A percentile compares a stretch with the other conserved stretches of the same genome.
Evolutionary conservation across 1,284 basidiomycete species (phyloP).

Genomic region (Stygiomarasmius scandens): DNA sequence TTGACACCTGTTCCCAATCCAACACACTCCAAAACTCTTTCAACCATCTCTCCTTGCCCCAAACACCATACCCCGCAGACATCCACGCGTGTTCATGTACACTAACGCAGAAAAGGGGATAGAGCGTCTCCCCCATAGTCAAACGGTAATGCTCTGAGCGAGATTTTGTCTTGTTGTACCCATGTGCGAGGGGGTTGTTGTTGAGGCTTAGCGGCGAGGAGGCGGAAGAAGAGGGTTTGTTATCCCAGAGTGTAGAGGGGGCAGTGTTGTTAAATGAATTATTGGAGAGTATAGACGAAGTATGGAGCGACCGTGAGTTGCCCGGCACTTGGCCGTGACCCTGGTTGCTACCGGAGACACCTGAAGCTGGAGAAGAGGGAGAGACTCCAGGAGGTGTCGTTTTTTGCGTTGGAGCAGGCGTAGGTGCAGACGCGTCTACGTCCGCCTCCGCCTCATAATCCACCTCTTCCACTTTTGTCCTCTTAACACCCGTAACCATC

Average conservation of each 20-base stretch:
- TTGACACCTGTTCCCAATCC: slow-evolving; percentile 79
- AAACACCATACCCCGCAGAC: slow-evolving; percentile 86
- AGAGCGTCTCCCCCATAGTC: slow-evolving; percentile 57
- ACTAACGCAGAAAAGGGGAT: slow-evolving; percentile 83
- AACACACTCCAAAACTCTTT: slow-evolving; percentile 88
- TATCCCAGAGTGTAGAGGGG: slow-evolving; percentile 3
- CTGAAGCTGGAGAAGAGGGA: slow-evolving; percentile 36
- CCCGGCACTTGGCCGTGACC: slow-evolving; percentile 18
- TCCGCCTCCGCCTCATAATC: background rate
- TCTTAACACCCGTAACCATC: background rate
- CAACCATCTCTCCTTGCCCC: slow-evolving; percentile 92
- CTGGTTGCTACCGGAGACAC: slow-evolving; percentile 30
- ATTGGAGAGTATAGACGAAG: slow-evolving; percentile 4
- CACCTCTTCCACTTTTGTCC: too few relatives aligned
- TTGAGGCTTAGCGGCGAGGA: background rate
- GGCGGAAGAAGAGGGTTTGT: background rate
- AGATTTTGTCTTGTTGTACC: background rate
- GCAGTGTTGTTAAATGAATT: background rate
- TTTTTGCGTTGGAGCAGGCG: slow-evolving; percentile 25
- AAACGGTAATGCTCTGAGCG: background rate
- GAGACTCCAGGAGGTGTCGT: slow-evolving; percentile 26
- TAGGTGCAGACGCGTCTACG: background rate
- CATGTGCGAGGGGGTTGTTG: background rate
- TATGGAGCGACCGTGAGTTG: slow-evolving; percentile 35
- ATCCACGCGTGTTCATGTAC: slow-evolving; percentile 94